These are phyloP conservation scores for Ilyonectria sp. DNA, from an alignment of 2,329 filamentous ascomycete species.

Conservation along the genomic window DNA sequence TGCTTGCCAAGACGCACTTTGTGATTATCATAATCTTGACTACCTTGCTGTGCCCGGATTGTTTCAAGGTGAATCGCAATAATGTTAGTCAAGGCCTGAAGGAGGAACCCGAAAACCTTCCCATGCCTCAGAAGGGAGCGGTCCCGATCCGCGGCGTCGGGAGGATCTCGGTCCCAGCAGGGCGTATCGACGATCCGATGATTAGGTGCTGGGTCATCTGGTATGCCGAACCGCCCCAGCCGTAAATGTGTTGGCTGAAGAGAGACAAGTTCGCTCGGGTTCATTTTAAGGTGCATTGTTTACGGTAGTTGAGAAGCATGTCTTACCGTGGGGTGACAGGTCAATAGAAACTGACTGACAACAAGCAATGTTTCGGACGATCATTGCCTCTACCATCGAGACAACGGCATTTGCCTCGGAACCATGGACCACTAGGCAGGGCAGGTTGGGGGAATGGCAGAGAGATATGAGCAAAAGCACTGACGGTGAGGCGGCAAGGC, in stretches of 20 bases:
- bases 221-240: slow-evolving; percentile 22
- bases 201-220: slow-evolving; percentile 18
- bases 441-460: slow-evolving; percentile 5
- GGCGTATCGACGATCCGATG: slow-evolving; percentile 24
- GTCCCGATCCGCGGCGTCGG: slow-evolving; percentile 1
- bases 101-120: not conserved
- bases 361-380: slow-evolving; percentile 28
- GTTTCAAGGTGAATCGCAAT: slow-evolving; percentile 12
- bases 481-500: slow-evolving; percentile 22
- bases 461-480: slow-evolving; percentile 27
- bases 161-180: slow-evolving; percentile 16
- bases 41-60: not conserved
- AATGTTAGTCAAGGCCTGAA: not conserved
- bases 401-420: slow-evolving; percentile 6
- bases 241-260: not conserved
- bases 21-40: slow-evolving; percentile 8
- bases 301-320: slow-evolving; percentile 22
- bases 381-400: slow-evolving; percentile 26
- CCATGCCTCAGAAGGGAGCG: slow-evolving; percentile 5
- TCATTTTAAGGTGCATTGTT: slow-evolving; percentile 6
- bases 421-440: not conserved
- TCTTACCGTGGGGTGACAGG: slow-evolving; percentile 28
- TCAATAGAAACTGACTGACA: not conserved
- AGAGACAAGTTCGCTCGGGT: slow-evolving; percentile 13
- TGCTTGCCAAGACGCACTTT: not conserved